Evolutionary conservation across 2,329 filamentous ascomycete species (phyloP).

Genomic region (Cladosporium sp.): DNA sequence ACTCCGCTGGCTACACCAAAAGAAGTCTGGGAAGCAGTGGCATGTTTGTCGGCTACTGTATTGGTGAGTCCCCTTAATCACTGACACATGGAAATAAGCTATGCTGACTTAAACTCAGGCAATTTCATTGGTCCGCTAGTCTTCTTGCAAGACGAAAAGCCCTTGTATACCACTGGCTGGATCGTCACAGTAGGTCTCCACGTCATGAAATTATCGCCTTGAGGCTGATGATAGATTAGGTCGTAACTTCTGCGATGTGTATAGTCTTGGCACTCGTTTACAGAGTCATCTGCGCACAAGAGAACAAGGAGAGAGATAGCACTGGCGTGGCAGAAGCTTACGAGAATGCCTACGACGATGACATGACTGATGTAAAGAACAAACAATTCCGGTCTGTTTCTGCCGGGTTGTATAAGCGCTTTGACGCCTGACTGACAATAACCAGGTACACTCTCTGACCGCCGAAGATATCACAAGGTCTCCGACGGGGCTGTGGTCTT

Average conservation of each 20-base stretch:
- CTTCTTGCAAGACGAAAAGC: slow-evolving; percentile 40
- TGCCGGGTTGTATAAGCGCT: background rate
- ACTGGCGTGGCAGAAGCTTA: slow-evolving; percentile 45
- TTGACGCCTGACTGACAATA: background rate
- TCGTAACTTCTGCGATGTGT: slow-evolving; percentile 30
- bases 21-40: slow-evolving; percentile 46
- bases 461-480: background rate
- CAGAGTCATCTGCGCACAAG: slow-evolving; percentile 41
- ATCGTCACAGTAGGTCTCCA: slow-evolving; percentile 33
- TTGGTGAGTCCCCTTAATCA: slow-evolving; percentile 31
- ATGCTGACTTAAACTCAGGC: slow-evolving; percentile 19
- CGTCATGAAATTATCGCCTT: background rate
- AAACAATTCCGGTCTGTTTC: slow-evolving; percentile 18
- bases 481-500: too few species aligned
- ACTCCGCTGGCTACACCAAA: slow-evolving; percentile 52
- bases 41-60: slow-evolving; percentile 50
- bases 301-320: slow-evolving; percentile 42
- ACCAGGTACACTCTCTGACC: background rate
- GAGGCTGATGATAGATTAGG: slow-evolving; percentile 2
- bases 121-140: slow-evolving; percentile 45
- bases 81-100: background rate
- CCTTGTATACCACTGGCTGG: slow-evolving; percentile 39
- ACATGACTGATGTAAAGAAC: slow-evolving; percentile 44
- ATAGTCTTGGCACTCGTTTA: slow-evolving; percentile 41
- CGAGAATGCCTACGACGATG: slow-evolving; percentile 52